Percentiles rank a stretch among this genome's conserved stretches.
Conservation (phyloP, 2,329 filamentous ascomycete species). For the Leptosphaerulina australis region DNA sequence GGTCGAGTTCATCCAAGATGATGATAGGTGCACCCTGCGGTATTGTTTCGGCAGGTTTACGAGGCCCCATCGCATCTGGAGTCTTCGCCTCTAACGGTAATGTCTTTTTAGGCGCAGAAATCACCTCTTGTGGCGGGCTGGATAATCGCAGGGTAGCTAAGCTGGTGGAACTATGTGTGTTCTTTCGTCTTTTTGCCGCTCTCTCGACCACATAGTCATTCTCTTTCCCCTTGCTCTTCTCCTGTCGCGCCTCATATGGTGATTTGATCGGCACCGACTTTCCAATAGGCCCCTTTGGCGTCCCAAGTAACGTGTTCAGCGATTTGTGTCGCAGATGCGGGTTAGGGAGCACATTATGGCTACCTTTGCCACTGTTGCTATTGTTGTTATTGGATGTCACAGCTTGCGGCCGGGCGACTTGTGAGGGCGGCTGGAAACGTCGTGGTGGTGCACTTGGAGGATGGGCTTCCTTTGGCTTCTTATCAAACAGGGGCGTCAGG, state of each 20-base stretch:
- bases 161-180: slow-evolving; percentile 13
- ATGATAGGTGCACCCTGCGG: slow-evolving; percentile 42
- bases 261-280: slow-evolving; percentile 67
- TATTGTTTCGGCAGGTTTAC: slow-evolving; percentile 23
- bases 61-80: slow-evolving; percentile 28
- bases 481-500: slow-evolving; percentile 74
- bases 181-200: slow-evolving; percentile 50
- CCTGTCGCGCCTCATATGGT: slow-evolving; percentile 64
- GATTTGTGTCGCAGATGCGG: slow-evolving; percentile 62
- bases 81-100: slow-evolving; percentile 33
- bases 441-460: slow-evolving; percentile 22
- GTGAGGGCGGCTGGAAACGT: slow-evolving; percentile 29
- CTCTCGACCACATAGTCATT: slow-evolving; percentile 43
- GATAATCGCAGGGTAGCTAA: slow-evolving; percentile 18
- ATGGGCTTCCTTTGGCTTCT: slow-evolving; percentile 58
- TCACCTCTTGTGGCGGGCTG: slow-evolving; percentile 23
- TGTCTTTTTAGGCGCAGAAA: slow-evolving; percentile 20
- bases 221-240: slow-evolving; percentile 33
- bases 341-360: no score
- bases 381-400: slow-evolving; percentile 22
- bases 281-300: slow-evolving; percentile 67
- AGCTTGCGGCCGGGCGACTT: slow-evolving; percentile 20
- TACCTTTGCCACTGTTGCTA: no score
- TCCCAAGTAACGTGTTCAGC: slow-evolving; percentile 68
- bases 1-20: slow-evolving; percentile 43